Evolutionary conservation across 1,284 basidiomycete species (phyloP).

Genomic region (Moesziomyces globuligerus): DNA sequence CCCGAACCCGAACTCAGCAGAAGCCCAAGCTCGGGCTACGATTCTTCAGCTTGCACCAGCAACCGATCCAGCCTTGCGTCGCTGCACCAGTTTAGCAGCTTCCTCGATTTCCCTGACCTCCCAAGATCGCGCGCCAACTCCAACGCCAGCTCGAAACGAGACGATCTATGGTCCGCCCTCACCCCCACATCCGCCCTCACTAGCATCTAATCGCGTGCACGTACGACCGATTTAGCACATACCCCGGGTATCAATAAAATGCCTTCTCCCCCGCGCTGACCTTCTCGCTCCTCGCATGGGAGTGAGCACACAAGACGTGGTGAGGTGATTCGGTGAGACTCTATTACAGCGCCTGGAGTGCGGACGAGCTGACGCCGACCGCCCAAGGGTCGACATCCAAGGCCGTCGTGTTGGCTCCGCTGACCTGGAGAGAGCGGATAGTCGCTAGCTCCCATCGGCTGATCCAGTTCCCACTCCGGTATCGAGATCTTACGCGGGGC

Average conservation of each 20-base stretch:
- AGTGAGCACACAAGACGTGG: too few species aligned
- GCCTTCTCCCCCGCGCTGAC: too few species aligned
- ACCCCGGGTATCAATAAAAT: too few species aligned
- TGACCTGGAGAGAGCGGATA: too few species aligned
- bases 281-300: too few species aligned
- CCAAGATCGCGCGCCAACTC: background rate
- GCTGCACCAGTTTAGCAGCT: conserved; percentile 22
- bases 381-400: background rate
- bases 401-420: background rate
- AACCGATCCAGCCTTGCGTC: conserved; percentile 20
- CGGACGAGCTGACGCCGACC: conserved; percentile 16
- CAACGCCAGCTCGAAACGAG: background rate
- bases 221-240: too few species aligned
- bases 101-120: conserved; percentile 24
- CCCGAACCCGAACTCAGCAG: conserved; percentile 31
- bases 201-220: too few species aligned
- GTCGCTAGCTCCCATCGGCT: too few species aligned
- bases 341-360: conserved; percentile 20
- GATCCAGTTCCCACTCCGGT: too few species aligned
- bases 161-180: conserved; percentile 15
- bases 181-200: background rate
- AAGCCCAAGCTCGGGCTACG: conserved; percentile 26
- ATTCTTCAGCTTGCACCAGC: conserved; percentile 7
- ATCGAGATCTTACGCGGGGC: too few species aligned
- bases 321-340: too few species aligned